phyloP scores from a whole-genome alignment of 805 yeast genomes.

The Starmerella gropengiesseri region DNA sequence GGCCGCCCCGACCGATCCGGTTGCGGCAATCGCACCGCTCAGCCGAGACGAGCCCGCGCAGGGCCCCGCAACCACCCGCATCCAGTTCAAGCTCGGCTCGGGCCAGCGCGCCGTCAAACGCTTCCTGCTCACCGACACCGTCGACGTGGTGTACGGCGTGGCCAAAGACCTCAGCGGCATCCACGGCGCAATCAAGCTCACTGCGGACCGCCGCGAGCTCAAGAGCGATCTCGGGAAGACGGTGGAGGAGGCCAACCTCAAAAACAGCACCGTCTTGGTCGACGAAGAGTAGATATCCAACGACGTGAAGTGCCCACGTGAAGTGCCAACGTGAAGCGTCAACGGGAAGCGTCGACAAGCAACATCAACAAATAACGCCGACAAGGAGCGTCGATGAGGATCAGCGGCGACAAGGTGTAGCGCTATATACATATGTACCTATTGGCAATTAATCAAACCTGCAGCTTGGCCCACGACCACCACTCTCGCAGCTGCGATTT shows the following conservation, averaged over 20 bases:
- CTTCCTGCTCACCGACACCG: slow-evolving; percentile 49
- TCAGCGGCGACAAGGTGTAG: too few relatives aligned
- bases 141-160: slow-evolving; percentile 49
- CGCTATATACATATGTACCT: background rate
- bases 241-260: slow-evolving; percentile 63
- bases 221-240: slow-evolving; percentile 42
- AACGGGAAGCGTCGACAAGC: too few relatives aligned
- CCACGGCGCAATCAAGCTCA: slow-evolving; percentile 32
- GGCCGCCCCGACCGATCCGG: slow-evolving; percentile 23
- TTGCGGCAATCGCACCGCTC: slow-evolving; percentile 40
- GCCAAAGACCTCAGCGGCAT: slow-evolving; percentile 46
- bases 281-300: slow-evolving; percentile 35
- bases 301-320: too few relatives aligned
- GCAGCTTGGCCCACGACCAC: slow-evolving; percentile 24
- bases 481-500: slow-evolving; percentile 6
- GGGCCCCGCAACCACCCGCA: slow-evolving; percentile 47
- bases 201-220: slow-evolving; percentile 50
- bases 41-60: slow-evolving; percentile 55
- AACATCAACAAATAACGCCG: too few relatives aligned
- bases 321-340: too few relatives aligned
- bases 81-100: slow-evolving; percentile 79
- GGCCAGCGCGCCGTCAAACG: slow-evolving; percentile 74
- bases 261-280: slow-evolving; percentile 67
- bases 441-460: slow-evolving; percentile 5
- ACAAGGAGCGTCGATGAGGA: too few relatives aligned